These are phyloP conservation scores for Pholiota microspora DNA, from an alignment of 768 basidiomycete species.

Conservation along the genomic window DNA sequence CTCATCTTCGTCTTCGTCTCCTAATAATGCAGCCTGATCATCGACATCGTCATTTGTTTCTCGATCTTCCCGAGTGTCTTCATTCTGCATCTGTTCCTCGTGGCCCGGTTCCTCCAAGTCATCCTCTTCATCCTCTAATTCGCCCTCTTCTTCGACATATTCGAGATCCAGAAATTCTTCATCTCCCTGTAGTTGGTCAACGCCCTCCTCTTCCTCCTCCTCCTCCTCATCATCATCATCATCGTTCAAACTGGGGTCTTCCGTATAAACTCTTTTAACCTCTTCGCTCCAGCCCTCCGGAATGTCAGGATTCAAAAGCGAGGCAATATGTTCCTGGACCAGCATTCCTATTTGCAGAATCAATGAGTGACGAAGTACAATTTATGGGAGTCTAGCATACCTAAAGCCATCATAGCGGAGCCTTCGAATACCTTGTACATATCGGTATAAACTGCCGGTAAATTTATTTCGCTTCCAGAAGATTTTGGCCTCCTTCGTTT, in stretches of 20 bases:
- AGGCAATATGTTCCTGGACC: slow-evolving; percentile 62
- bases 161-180: no score
- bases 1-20: slow-evolving; percentile 10
- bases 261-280: slow-evolving; percentile 16
- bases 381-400: slow-evolving; percentile 33
- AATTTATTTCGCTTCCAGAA: slow-evolving; percentile 3
- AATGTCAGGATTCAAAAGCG: slow-evolving; percentile 34
- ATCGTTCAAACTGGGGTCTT: slow-evolving; percentile 11
- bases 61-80: slow-evolving; percentile 6
- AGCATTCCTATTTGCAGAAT: slow-evolving; percentile 50
- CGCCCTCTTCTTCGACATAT: slow-evolving; percentile 2
- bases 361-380: not conserved
- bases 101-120: slow-evolving; percentile 6
- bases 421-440: slow-evolving; percentile 81
- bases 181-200: slow-evolving; percentile 3
- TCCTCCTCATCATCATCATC: slow-evolving; percentile 12
- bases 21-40: not conserved
- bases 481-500: slow-evolving; percentile 9
- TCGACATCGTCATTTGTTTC: not conserved
- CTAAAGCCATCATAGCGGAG: slow-evolving; percentile 69
- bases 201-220: slow-evolving; percentile 13
- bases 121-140: slow-evolving; percentile 5
- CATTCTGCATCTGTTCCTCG: no score
- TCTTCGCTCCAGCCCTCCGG: slow-evolving; percentile 49
- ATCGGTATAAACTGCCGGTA: slow-evolving; percentile 37